phyloP scores from a whole-genome alignment of 2,329 filamentous ascomycete species.

The Atkinsonella texensis region DNA sequence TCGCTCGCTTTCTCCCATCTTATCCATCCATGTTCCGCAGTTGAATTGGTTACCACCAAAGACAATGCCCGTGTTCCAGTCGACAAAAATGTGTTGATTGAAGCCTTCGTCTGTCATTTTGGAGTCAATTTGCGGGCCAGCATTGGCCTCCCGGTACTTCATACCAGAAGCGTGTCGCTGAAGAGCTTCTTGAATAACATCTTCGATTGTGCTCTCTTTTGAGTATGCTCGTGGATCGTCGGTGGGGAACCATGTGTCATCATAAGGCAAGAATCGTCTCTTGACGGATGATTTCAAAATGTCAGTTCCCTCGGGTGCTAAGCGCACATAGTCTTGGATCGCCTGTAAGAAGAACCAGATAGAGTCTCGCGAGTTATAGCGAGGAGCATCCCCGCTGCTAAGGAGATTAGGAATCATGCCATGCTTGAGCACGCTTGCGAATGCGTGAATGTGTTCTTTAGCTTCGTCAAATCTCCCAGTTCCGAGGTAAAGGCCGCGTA shows the following conservation, averaged over 20 bases:
- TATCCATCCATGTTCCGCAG: slow-evolving; percentile 99
- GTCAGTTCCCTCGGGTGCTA: slow-evolving; percentile 63
- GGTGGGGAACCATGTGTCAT: slow-evolving; percentile 84
- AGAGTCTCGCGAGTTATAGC: slow-evolving; percentile 93
- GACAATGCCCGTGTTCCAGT: slow-evolving; percentile 81
- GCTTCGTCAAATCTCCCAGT: slow-evolving; percentile 83
- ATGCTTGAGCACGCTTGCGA: slow-evolving; percentile 92
- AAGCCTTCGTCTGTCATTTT: slow-evolving; percentile 93
- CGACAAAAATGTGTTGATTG: slow-evolving; percentile 78
- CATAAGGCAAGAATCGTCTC: slow-evolving; percentile 83
- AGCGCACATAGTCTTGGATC: slow-evolving; percentile 81
- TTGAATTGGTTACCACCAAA: slow-evolving; percentile 92
- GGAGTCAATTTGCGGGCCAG: slow-evolving; percentile 72
- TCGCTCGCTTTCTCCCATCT: slow-evolving; percentile 96
- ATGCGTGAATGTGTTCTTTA: slow-evolving; percentile 86
- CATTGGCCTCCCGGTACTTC: slow-evolving; percentile 89
- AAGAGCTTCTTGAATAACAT: slow-evolving; percentile 85
- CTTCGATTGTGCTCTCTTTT: slow-evolving; percentile 67
- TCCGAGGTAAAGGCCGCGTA: slow-evolving; percentile 81
- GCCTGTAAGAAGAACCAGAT: slow-evolving; percentile 97
- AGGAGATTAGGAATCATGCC: slow-evolving; percentile 96
- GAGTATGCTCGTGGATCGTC: slow-evolving; percentile 81
- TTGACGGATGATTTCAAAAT: slow-evolving; percentile 68
- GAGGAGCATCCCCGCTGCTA: slow-evolving; percentile 69
- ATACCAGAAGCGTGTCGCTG: slow-evolving; percentile 85